Evolutionary conservation across 257 asterid species (phyloP).

Genomic region (Solanum pennellii): DNA sequence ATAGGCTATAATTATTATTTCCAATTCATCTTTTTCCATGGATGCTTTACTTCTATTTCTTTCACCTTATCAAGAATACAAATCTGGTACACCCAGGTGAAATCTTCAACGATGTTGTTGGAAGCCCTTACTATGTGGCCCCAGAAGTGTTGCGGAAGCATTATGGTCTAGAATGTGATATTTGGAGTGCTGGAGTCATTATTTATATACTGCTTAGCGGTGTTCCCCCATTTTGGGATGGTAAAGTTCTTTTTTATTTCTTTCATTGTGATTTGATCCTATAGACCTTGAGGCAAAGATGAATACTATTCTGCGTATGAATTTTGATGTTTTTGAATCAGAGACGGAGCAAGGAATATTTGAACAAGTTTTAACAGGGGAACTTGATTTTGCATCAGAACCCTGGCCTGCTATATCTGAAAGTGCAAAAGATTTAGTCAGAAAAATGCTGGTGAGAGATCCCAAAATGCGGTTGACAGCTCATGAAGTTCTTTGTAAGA

Average conservation of each 20-base stretch:
- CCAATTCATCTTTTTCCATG: neutral
- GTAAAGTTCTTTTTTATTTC: slow-evolving; percentile 8
- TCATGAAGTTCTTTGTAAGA: slow-evolving; percentile 65
- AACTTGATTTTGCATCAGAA: slow-evolving; percentile 56
- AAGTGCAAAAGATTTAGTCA: slow-evolving; percentile 54
- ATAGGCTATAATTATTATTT: neutral
- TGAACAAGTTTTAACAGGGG: slow-evolving; percentile 64
- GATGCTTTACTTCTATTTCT: neutral
- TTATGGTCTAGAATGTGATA: slow-evolving; percentile 58
- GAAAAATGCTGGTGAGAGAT: slow-evolving; percentile 55
- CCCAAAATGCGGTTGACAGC: slow-evolving; percentile 55
- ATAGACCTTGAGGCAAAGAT: neutral
- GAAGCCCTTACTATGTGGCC: slow-evolving; percentile 67
- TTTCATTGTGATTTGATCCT: neutral
- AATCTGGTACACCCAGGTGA: slow-evolving; percentile 27
- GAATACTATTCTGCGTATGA: neutral
- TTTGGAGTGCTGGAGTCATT: slow-evolving; percentile 74
- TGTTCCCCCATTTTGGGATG: slow-evolving; percentile 71
- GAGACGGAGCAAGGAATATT: slow-evolving; percentile 62
- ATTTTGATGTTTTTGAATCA: slow-evolving; percentile 14
- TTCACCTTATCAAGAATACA: slow-evolving; percentile 2
- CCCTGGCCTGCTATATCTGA: slow-evolving; percentile 71
- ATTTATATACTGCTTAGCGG: slow-evolving; percentile 55
- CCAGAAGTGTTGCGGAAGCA: slow-evolving; percentile 54
- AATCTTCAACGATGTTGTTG: slow-evolving; percentile 44